Percentiles rank a stretch among this genome's conserved stretches.
phyloP scores from a whole-genome alignment of 768 basidiomycete species.

The Rubroboletus pulcherrimus region DNA sequence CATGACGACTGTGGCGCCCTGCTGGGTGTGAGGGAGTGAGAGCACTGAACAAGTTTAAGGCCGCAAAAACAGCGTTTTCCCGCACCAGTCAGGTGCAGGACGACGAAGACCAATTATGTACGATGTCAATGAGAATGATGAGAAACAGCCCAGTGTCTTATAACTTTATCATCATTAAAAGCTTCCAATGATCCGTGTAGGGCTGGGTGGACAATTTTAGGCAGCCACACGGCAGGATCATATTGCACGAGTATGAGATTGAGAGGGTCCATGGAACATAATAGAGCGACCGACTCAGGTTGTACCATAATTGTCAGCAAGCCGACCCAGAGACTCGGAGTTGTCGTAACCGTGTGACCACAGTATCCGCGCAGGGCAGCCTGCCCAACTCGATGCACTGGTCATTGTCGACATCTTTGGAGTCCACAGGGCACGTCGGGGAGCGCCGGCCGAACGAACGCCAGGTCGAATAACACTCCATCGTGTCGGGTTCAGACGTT shows the following conservation, averaged over 20 bases:
- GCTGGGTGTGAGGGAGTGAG: neutral
- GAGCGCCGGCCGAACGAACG: neutral
- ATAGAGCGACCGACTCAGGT: neutral
- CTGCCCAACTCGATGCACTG: neutral
- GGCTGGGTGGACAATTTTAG: neutral
- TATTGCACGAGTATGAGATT: neutral
- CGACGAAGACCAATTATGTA: neutral
- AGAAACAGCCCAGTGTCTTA: neutral
- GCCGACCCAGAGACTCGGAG: neutral
- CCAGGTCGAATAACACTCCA: neutral
- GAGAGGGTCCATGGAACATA: neutral
- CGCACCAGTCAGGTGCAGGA: neutral
- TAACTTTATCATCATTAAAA: neutral
- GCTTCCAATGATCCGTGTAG: neutral
- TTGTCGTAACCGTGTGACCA: neutral
- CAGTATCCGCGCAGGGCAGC: neutral
- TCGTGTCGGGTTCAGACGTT: neutral
- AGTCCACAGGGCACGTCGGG: too few relatives aligned
- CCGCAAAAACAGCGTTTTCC: neutral
- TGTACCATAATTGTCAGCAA: neutral
- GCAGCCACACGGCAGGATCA: neutral
- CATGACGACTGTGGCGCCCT: conserved; percentile 16
- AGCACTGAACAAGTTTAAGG: neutral
- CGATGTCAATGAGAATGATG: neutral
- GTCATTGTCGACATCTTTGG: neutral